Conservation (phyloP, 805 yeast species). For the Torulaspora delbrueckii region DNA sequence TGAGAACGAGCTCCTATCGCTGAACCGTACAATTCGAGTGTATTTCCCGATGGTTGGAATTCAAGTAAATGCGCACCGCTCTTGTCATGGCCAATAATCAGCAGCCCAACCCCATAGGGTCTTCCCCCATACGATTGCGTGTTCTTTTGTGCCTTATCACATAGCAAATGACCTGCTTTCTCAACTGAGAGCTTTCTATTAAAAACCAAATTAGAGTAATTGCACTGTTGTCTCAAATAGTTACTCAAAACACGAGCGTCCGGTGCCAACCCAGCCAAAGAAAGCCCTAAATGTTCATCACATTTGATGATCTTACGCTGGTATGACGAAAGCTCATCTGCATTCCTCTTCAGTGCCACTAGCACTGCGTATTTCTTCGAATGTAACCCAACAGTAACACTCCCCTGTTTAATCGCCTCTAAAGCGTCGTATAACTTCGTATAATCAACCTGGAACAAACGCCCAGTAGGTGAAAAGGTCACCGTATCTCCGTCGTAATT, state of each 20-base stretch:
- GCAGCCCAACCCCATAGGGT: conserved; percentile 96
- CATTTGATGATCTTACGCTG: conserved; percentile 90
- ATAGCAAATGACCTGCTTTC: conserved; percentile 78
- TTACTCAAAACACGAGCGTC: conserved; percentile 94
- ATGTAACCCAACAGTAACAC: conserved; percentile 92
- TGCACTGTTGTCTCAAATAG: conserved; percentile 84
- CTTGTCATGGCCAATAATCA: conserved; percentile 87
- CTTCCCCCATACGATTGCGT: conserved; percentile 95
- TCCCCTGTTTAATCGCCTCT: conserved; percentile 97
- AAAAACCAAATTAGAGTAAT: conserved; percentile 78
- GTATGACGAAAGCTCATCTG: conserved; percentile 95
- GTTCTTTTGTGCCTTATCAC: conserved; percentile 95
- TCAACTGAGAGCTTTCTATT: conserved; percentile 80
- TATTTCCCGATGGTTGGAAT: conserved; percentile 94
- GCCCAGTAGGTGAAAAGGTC: conserved; percentile 97
- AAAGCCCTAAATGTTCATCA: conserved; percentile 91
- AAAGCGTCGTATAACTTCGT: no score
- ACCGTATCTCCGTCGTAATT: conserved; percentile 98
- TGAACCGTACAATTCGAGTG: conserved; percentile 83
- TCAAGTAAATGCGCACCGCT: conserved; percentile 92
- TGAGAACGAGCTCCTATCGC: conserved; percentile 99
- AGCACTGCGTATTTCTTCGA: conserved; percentile 84
- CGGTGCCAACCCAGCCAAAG: conserved; percentile 96
- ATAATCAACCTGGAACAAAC: conserved; percentile 95
- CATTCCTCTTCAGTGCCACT: conserved; percentile 92